These are phyloP conservation scores for Voacanga thouarsii DNA, from an alignment of 257 asterid genomes.

Conservation along the genomic window DNA sequence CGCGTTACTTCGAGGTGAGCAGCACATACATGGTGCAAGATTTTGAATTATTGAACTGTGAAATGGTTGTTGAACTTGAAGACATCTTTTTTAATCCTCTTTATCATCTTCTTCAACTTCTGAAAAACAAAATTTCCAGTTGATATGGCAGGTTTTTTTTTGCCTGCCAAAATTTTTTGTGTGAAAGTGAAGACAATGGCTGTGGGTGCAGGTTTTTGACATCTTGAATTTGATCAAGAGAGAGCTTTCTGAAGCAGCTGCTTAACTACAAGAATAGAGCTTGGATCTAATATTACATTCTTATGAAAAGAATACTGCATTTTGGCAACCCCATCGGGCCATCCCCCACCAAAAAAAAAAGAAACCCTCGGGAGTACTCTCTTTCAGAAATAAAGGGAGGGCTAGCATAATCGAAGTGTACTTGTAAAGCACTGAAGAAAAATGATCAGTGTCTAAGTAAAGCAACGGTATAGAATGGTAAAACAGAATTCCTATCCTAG, in stretches of 20 bases:
- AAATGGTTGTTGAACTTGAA: neutral
- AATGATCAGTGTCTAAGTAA: too few relatives aligned
- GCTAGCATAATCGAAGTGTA: too few relatives aligned
- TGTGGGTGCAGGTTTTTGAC: conserved; percentile 49
- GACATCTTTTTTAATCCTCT: too few relatives aligned
- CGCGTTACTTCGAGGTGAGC: conserved; percentile 47
- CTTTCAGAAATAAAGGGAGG: too few relatives aligned
- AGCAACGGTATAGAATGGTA: too few relatives aligned
- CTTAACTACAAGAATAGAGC: neutral
- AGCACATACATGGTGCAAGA: neutral
- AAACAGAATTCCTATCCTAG: too few relatives aligned
- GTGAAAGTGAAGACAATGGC: neutral
- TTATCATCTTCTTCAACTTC: too few relatives aligned
- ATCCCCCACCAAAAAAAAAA: too few relatives aligned
- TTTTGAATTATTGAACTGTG: neutral
- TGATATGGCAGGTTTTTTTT: neutral
- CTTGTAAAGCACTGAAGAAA: neutral
- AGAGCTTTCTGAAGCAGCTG: conserved; percentile 41
- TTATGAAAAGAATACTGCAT: too few relatives aligned
- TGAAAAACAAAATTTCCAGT: neutral
- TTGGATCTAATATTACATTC: too few relatives aligned
- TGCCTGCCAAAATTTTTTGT: neutral
- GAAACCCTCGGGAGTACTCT: too few relatives aligned
- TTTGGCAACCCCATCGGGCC: too few relatives aligned
- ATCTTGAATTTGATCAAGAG: conserved; percentile 48